These are phyloP conservation scores for Backusella morwellensis DNA, from an alignment of 192 early-diverging fungal genomes.

Conservation along the genomic window DNA sequence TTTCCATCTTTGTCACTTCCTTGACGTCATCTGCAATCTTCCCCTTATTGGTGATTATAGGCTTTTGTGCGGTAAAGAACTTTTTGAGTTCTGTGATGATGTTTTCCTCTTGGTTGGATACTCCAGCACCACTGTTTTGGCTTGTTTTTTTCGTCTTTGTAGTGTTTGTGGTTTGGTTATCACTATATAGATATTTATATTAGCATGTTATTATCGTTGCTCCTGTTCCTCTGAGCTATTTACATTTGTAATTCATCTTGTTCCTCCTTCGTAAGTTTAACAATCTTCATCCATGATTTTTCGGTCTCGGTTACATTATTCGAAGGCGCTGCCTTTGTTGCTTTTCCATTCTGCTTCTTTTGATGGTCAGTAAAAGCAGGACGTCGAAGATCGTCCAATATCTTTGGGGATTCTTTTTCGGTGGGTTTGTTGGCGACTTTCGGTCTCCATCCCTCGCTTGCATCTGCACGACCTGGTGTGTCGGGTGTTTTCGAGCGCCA, in stretches of 20 bases:
- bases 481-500: neutral
- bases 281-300: conserved; percentile 62
- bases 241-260: conserved; percentile 45
- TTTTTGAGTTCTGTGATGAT: conserved; percentile 56
- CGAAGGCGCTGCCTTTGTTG: neutral
- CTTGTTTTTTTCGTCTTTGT: neutral
- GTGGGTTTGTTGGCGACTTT: neutral
- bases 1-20: conserved; percentile 82
- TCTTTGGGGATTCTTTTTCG: neutral
- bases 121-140: neutral
- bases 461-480: neutral
- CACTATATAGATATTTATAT: neutral
- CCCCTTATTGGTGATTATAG: conserved; percentile 18
- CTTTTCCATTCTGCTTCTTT: neutral
- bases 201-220: neutral
- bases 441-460: neutral
- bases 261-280: conserved; percentile 61
- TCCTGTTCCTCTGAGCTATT: neutral
- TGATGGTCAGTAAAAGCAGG: neutral
- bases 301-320: conserved; percentile 23
- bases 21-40: conserved; percentile 63
- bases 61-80: conserved; percentile 36
- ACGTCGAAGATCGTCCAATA: neutral
- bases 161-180: neutral
- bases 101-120: conserved; percentile 36